Evolutionary conservation across 2,329 filamentous ascomycete genomes (phyloP).

Genomic region (Ophiosphaerella herpotricha): DNA sequence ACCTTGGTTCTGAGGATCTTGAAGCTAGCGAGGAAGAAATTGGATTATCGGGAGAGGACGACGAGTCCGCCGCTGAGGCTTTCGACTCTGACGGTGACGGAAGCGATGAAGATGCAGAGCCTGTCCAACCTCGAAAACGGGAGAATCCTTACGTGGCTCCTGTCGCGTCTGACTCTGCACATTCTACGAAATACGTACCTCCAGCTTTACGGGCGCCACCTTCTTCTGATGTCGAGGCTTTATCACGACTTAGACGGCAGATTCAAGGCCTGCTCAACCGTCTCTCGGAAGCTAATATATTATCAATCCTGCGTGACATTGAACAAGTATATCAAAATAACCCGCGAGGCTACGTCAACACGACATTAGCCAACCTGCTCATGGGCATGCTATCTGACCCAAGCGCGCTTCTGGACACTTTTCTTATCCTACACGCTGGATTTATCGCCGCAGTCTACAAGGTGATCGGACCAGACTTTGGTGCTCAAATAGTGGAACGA

Average conservation of each 20-base stretch:
- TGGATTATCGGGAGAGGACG: conserved; percentile 29
- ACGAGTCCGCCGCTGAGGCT: conserved; percentile 19
- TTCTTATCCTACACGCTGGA: conserved; percentile 86
- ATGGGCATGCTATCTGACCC: conserved; percentile 79
- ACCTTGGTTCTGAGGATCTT: conserved; percentile 9
- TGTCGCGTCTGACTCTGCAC: conserved; percentile 47
- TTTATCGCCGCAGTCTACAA: conserved; percentile 90
- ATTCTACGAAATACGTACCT: conserved; percentile 78
- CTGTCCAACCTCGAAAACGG: conserved; percentile 52
- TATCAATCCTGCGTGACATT: conserved; percentile 81
- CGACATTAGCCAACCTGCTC: conserved; percentile 75
- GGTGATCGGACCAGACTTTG: conserved; percentile 84
- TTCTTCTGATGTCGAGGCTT: conserved; percentile 67
- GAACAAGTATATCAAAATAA: conserved; percentile 83
- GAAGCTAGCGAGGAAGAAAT: conserved; percentile 31
- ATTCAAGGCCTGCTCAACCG: conserved; percentile 90
- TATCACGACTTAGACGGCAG: conserved; percentile 74
- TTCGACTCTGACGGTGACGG: conserved; percentile 19
- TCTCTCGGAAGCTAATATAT: conserved; percentile 85
- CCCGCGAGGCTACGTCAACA: conserved; percentile 86
- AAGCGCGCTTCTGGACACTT: conserved; percentile 80
- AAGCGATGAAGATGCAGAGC: conserved; percentile 21
- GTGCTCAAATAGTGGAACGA: conserved; percentile 80
- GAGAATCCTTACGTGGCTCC: conserved; percentile 94
- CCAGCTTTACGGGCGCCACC: conserved; percentile 74